phyloP scores from a whole-genome alignment of 192 early-diverging fungal genomes.

The Coemansia guatemalensis region DNA sequence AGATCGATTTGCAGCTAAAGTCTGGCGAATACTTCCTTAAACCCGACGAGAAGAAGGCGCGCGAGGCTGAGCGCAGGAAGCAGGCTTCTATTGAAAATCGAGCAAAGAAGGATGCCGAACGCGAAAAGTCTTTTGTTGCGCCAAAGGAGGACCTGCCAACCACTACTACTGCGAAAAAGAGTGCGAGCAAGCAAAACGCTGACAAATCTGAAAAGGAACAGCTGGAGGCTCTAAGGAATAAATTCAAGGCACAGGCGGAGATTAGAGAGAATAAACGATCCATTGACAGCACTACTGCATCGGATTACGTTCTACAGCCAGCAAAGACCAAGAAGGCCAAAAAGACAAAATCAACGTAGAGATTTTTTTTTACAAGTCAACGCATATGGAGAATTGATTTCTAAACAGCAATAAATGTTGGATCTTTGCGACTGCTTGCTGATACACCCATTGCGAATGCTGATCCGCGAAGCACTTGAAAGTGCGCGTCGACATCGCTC shows the following conservation, averaged over 20 bases:
- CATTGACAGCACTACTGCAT: constrained; percentile 12
- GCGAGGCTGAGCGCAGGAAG: constrained; percentile 62
- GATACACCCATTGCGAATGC: constrained; percentile 47
- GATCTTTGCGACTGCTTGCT: constrained; percentile 16
- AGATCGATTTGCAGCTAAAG: constrained; percentile 91
- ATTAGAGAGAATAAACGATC: constrained; percentile 18
- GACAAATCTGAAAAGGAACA: constrained; percentile 33
- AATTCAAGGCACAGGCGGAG: constrained; percentile 45
- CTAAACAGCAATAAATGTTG: neutral
- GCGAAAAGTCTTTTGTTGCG: constrained; percentile 79
- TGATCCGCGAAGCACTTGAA: constrained; percentile 36
- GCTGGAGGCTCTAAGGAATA: constrained; percentile 46
- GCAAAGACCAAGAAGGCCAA: constrained; percentile 29
- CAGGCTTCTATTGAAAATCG: constrained; percentile 67
- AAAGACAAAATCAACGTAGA: neutral
- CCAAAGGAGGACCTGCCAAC: constrained; percentile 61
- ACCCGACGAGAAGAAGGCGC: constrained; percentile 63
- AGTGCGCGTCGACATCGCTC: constrained; percentile 15
- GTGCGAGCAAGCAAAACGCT: neutral
- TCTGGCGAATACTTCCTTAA: constrained; percentile 96
- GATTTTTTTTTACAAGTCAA: neutral
- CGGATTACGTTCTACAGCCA: constrained; percentile 17
- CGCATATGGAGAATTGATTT: neutral
- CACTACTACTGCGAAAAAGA: neutral
- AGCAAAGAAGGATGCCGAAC: constrained; percentile 67